These are phyloP conservation scores for Cercophora sp. DNA, from an alignment of 495 filamentous ascomycete genomes.

Conservation along the genomic window DNA sequence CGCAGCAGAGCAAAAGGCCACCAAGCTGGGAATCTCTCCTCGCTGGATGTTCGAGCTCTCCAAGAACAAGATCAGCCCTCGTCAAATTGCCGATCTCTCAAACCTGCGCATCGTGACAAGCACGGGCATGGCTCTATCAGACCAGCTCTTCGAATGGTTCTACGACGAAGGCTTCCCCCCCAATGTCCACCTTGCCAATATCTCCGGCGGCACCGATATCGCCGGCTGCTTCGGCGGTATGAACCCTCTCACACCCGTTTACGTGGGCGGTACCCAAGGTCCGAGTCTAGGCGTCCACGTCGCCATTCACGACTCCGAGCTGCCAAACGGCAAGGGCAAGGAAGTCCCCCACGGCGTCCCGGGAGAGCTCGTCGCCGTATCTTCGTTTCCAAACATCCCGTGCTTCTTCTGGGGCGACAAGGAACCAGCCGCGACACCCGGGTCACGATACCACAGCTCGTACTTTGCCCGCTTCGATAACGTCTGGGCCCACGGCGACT, in stretches of 20 bases:
- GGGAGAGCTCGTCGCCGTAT: constrained; percentile 68
- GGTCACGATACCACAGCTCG: constrained; percentile 58
- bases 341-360: constrained; percentile 57
- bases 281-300: constrained; percentile 60
- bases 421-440: constrained; percentile 35
- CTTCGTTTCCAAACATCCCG: constrained; percentile 70
- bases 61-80: constrained; percentile 55
- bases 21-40: constrained; percentile 64
- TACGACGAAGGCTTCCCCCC: constrained; percentile 72
- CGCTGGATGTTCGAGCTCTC: constrained; percentile 68
- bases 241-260: constrained; percentile 67
- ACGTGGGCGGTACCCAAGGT: constrained; percentile 67
- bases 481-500: constrained; percentile 81
- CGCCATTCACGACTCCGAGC: constrained; percentile 63
- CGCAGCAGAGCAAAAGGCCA: constrained; percentile 55
- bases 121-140: constrained; percentile 76
- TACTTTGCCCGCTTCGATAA: constrained; percentile 71
- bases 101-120: constrained; percentile 55
- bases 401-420: constrained; percentile 66
- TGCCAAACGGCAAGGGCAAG: constrained; percentile 48
- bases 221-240: constrained; percentile 64
- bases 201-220: constrained; percentile 75
- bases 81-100: constrained; percentile 57
- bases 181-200: constrained; percentile 61
- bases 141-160: constrained; percentile 75